Evolutionary conservation across 495 filamentous ascomycete species (phyloP), one percentile per base, ranked within the genome.

Genomic region (Oleoguttula mirabilis): DNA sequence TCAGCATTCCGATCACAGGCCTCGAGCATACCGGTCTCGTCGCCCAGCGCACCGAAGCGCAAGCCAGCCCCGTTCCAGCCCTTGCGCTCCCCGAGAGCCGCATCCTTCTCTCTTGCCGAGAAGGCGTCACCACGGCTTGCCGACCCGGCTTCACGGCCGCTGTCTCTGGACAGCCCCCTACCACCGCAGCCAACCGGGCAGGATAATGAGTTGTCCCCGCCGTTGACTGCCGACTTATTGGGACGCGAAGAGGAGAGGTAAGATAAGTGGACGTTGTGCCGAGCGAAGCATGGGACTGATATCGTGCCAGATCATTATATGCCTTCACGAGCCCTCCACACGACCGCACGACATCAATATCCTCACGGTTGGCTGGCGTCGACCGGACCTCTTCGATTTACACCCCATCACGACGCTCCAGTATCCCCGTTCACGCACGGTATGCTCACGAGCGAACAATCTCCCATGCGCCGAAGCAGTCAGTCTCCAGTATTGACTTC

Each of bases 1-100:
- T 47, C 54, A 10, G 47, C 58, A 21, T 61, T 60, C 48, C 54
- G 56, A 16, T 50, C 53, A n/a, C 53, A 59, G 32, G 41, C 56
- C 12, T 47, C 54, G 8, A 45, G 47, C 15, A 44, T 48, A 36
- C 58, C 60, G 17, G 45, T 54, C 22, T 58, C n/a, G n/a, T n/a
- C n/a, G n/a, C n/a, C n/a, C n/a, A n/a, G n/a, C n/a, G n/a, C 60
- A 31, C 56, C 58, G 10, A 22, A 54, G 17, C 41, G 60, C 21
- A 60, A 60, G 37, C 55, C 55, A 19, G 36, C 52, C 36, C 53
- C 57, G 10, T 38, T 38, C 15, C 32, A 23, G 19, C 34, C 34
- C 15, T 19, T 42, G 7, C 35, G 30, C 17, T 38, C 49, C 3
- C 39, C 45, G 2, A 23, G 49, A 35, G 44, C 43, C 10, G 32